Evolutionary conservation across 108 stramenopile genomes (phyloP).

Genomic region (Conticribra guillardii): DNA sequence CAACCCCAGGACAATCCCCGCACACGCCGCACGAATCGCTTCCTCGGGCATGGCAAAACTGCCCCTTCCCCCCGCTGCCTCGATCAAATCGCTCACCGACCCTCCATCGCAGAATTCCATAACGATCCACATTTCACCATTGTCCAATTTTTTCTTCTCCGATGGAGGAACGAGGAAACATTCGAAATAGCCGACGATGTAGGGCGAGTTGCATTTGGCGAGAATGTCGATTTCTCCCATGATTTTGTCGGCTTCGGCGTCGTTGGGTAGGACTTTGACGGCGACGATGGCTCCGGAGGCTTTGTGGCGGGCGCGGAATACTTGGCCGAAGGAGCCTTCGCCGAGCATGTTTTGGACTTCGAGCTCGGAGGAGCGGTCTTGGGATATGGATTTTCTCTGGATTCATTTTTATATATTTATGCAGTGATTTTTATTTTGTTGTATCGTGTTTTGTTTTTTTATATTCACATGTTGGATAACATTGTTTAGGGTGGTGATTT

Average conservation of each 20-base stretch:
- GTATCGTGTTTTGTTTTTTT: no score
- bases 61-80: slow-evolving; percentile 64
- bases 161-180: slow-evolving; percentile 74
- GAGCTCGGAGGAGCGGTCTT: slow-evolving; percentile 29
- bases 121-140: slow-evolving; percentile 90
- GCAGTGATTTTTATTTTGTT: no score
- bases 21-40: slow-evolving; percentile 84
- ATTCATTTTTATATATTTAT: no score
- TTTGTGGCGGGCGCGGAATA: slow-evolving; percentile 85
- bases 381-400: slow-evolving; percentile 2
- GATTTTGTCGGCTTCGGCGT: slow-evolving; percentile 81
- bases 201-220: slow-evolving; percentile 82
- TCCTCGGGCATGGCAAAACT: slow-evolving; percentile 70
- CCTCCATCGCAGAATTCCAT: slow-evolving; percentile 95
- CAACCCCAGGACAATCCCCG: slow-evolving; percentile 87
- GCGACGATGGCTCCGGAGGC: slow-evolving; percentile 83
- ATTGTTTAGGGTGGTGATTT: no score
- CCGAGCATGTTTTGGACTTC: slow-evolving; percentile 65
- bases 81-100: slow-evolving; percentile 84
- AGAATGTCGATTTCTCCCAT: slow-evolving; percentile 93
- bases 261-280: slow-evolving; percentile 88
- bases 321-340: slow-evolving; percentile 93
- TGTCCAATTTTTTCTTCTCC: slow-evolving; percentile 32
- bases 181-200: slow-evolving; percentile 90
- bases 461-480: no score